phyloP scores from a whole-genome alignment of 345 rosid genomes.

The Eucalyptus pauciflora region DNA sequence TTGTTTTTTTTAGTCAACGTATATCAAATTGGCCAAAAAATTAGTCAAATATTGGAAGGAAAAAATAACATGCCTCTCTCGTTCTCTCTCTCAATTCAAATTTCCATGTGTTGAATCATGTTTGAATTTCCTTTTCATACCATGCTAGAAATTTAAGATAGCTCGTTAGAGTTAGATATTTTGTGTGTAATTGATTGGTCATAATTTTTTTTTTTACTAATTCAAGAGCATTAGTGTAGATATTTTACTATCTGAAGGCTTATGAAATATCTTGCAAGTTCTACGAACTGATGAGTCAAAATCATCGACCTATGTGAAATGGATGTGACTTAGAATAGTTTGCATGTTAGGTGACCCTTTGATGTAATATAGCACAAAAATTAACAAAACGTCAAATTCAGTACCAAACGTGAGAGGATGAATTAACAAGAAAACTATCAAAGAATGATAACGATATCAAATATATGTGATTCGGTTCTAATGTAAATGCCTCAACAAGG shows the following conservation, averaged over 20 bases:
- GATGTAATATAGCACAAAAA: neutral
- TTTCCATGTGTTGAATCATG: neutral
- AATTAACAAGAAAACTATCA: neutral
- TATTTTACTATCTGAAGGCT: neutral
- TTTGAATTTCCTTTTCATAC: neutral
- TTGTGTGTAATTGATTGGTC: neutral
- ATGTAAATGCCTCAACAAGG: neutral
- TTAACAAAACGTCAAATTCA: neutral
- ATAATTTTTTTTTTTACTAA: neutral
- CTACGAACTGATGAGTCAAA: neutral
- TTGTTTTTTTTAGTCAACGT: neutral
- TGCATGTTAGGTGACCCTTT: neutral
- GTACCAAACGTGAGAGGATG: neutral
- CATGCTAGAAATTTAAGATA: neutral
- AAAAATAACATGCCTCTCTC: neutral
- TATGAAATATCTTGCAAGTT: neutral
- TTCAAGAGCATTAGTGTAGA: neutral
- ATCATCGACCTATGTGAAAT: neutral
- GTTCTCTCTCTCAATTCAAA: neutral
- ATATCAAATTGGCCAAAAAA: neutral
- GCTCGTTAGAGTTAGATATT: neutral
- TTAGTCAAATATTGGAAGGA: neutral
- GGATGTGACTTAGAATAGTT: rapidly evolving
- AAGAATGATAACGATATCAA: neutral
- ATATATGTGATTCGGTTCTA: neutral